phyloP scores from a whole-genome alignment of 352 stramenopile species.

The Blastocystis sp. region DNA sequence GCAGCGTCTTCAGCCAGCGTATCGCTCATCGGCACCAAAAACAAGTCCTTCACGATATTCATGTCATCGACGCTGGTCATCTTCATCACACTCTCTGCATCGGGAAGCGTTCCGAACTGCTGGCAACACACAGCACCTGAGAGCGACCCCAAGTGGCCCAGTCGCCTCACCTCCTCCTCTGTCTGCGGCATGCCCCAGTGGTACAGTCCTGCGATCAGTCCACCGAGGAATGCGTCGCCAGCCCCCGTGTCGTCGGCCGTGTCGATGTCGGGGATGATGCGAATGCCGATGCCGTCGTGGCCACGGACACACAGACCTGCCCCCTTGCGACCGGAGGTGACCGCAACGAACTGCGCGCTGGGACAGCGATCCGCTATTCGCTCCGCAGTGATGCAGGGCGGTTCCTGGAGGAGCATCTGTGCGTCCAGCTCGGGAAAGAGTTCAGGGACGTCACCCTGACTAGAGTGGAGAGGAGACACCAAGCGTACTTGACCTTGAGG shows the following conservation, averaged over 20 bases:
- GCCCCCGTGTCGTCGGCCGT: constrained; percentile 62
- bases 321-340: constrained; percentile 54
- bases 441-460: constrained; percentile 42
- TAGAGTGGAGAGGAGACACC: neutral
- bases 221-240: constrained; percentile 63
- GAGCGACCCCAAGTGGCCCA: constrained; percentile 56
- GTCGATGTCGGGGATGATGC: constrained; percentile 61
- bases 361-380: constrained; percentile 34
- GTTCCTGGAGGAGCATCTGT: constrained; percentile 57
- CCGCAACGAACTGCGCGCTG: constrained; percentile 60
- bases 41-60: constrained; percentile 60
- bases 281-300: constrained; percentile 45
- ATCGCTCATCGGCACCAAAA: neutral
- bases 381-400: constrained; percentile 32
- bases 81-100: constrained; percentile 59
- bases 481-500: constrained; percentile 49
- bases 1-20: neutral
- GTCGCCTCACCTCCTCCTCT: constrained; percentile 7
- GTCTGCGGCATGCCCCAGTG: constrained; percentile 54
- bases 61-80: constrained; percentile 58
- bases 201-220: constrained; percentile 62
- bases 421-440: constrained; percentile 59
- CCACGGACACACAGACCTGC: constrained; percentile 47
- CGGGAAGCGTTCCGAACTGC: constrained; percentile 53
- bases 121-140: constrained; percentile 58